Evolutionary conservation across 257 asterid genomes (phyloP).

Genomic region (Ajuga chamaepitys): DNA sequence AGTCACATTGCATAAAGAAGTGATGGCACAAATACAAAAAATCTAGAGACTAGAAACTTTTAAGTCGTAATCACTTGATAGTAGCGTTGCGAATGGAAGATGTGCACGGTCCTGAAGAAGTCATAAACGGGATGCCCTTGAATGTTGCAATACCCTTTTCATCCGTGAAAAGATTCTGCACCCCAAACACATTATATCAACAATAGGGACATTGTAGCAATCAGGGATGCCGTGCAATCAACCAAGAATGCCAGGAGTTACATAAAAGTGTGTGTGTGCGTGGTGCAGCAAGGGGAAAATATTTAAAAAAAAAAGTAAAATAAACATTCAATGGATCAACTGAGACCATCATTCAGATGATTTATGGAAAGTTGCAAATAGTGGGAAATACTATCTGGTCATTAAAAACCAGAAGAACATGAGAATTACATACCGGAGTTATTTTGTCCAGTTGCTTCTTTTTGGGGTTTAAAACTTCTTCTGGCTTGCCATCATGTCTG

Average conservation of each 20-base stretch:
- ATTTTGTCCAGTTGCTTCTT: conserved; percentile 95
- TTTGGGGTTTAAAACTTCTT: conserved; percentile 89
- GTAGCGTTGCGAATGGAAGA: conserved; percentile 59
- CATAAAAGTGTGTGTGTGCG: no score
- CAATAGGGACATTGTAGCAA: no score
- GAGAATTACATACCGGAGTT: conserved; percentile 50
- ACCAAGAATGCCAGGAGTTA: no score
- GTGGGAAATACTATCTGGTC: background rate
- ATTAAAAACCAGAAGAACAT: background rate
- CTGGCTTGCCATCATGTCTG: conserved; percentile 86
- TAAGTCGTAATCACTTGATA: conserved; percentile 39
- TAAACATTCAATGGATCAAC: background rate
- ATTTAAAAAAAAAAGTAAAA: no score
- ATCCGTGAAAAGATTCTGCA: conserved; percentile 80
- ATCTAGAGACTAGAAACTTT: background rate
- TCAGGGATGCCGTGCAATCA: no score
- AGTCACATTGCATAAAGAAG: background rate
- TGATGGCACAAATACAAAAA: background rate
- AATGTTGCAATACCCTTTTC: conserved; percentile 74
- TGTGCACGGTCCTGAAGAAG: conserved; percentile 83
- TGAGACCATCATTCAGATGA: background rate
- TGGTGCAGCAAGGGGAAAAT: background rate
- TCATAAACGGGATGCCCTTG: conserved; percentile 86
- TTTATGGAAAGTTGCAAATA: background rate
- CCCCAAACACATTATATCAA: background rate